These are phyloP conservation scores for Pestalotiopsis sp. DNA, from an alignment of 2,329 filamentous ascomycete species.

Conservation along the genomic window DNA sequence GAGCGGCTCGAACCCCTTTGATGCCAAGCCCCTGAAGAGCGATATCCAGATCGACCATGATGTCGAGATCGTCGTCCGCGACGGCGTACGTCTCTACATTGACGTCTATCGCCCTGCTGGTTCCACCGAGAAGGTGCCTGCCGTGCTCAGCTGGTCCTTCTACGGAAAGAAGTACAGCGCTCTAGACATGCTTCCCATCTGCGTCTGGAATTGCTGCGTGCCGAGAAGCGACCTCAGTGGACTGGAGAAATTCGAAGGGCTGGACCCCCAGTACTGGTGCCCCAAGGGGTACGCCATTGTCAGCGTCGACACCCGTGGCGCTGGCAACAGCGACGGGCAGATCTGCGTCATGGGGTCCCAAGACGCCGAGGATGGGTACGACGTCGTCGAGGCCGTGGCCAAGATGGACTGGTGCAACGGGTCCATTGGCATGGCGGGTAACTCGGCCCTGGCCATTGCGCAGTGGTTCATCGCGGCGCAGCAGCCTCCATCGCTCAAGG, in stretches of 20 bases:
- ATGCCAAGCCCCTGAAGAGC: conserved; percentile 34
- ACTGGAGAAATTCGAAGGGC: conserved; percentile 28
- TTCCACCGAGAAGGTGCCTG: conserved; percentile 40
- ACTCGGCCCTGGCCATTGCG: conserved; percentile 43
- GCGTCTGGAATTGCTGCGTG: conserved; percentile 24
- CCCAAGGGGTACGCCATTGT: conserved; percentile 36
- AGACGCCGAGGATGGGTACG: conserved; percentile 48
- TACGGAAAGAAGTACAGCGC: conserved; percentile 50
- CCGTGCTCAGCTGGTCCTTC: conserved; percentile 46
- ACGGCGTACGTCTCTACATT: conserved; percentile 44
- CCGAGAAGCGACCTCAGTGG: conserved; percentile 22
- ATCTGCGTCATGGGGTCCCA: conserved; percentile 38
- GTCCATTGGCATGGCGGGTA: conserved; percentile 44
- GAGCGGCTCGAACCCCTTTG: conserved; percentile 39
- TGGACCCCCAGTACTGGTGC: conserved; percentile 31
- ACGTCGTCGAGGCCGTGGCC: conserved; percentile 45
- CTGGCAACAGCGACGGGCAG: conserved; percentile 30
- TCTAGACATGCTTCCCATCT: conserved; percentile 38
- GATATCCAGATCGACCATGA: conserved; percentile 49
- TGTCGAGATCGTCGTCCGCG: conserved; percentile 44
- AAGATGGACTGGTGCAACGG: conserved; percentile 47
- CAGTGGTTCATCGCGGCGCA: conserved; percentile 46
- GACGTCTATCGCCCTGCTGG: conserved; percentile 48
- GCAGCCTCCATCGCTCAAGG: conserved; percentile 42
- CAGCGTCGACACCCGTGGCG: conserved; percentile 36